Evolutionary conservation across 1,284 basidiomycete genomes (phyloP), one percentile per base, ranked within the genome.

Genomic region (Cryptococcus amylolentus): DNA sequence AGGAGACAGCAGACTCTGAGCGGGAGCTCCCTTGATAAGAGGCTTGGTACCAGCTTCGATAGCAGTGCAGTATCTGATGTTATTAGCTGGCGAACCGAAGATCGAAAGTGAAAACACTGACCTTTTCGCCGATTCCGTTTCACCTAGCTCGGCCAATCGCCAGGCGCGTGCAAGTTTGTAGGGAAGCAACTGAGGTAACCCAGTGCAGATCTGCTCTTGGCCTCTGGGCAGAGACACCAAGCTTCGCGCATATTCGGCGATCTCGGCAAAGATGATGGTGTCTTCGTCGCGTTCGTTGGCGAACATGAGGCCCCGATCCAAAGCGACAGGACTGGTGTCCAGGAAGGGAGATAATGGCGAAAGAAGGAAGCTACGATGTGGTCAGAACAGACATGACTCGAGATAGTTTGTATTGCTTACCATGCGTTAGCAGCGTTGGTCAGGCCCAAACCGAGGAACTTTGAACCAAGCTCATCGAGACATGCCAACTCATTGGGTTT

Each of bases 371-470:
- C 92, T 96, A 35, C 60, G 54, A 50, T 41, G 16, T 26, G 6
- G 71, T 44, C 51, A 63, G 43, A 27, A 20, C 39, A 47, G 52
- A 5, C 43, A 31, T 18, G 18, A 1, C 31, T 35, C 31, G 5
- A 27, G 26, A 51, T 13, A 49, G n/a, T 20, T 27, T 23, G 7
- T 9, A 42, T 9, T 23, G 66, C 78, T 60, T 70, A 95, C 93
- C 94, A 98, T 56, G 83, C 85, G 80, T 98, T 94, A 14, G 92
- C 91, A 8, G 92, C 92, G 66, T 94, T 88, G 6, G 84, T 76
- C 78, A 90, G 85, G 45, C 88, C 84, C 60, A 88, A 85, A 2
- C 83, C 80, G 42, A 81, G 72, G 38, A 98, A 81, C 60, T 86
- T 86, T 69, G 95, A 91, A 35, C 94, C 96, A 3, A 99, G 82